phyloP scores from a whole-genome alignment of 441 rosid species.

The Euphorbia schlechtendalii region DNA sequence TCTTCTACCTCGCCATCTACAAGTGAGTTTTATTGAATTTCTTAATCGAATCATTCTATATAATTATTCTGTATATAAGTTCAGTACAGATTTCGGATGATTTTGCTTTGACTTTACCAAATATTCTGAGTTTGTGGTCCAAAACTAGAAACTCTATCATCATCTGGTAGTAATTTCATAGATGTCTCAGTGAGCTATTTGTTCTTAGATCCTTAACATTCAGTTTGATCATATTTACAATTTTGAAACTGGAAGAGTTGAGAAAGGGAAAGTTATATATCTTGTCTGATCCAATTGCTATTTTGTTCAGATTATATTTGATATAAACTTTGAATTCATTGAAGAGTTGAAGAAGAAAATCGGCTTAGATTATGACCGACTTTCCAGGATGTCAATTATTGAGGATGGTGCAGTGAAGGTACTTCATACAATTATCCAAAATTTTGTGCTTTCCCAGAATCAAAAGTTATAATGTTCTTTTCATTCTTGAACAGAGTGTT shows the following conservation, averaged over 20 bases:
- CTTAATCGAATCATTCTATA: background rate
- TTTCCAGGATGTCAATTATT: constrained; percentile 46
- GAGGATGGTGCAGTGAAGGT: constrained; percentile 60
- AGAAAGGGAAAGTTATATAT: background rate
- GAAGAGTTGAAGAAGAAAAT: constrained; percentile 45
- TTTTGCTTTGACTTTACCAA: background rate
- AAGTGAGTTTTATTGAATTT: constrained; percentile 26
- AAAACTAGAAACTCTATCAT: background rate
- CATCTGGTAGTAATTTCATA: background rate
- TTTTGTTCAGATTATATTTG: constrained; percentile 41
- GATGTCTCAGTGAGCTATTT: background rate
- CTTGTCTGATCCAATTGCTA: constrained; percentile 8
- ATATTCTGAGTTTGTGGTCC: background rate
- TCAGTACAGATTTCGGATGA: background rate
- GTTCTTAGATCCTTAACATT: background rate
- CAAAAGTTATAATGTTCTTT: constrained; percentile 6
- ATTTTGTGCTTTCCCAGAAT: background rate
- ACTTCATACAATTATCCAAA: constrained; percentile 8
- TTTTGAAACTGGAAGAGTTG: constrained; percentile 3
- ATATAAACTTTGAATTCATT: constrained; percentile 38
- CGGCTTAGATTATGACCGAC: constrained; percentile 42
- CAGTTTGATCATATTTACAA: background rate
- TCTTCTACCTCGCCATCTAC: constrained; percentile 56
- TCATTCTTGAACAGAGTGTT: constrained; percentile 30
- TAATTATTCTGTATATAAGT: background rate